Evolutionary conservation across 139 green algal species (phyloP).

Genomic region (Micractinium conductrix): DNA sequence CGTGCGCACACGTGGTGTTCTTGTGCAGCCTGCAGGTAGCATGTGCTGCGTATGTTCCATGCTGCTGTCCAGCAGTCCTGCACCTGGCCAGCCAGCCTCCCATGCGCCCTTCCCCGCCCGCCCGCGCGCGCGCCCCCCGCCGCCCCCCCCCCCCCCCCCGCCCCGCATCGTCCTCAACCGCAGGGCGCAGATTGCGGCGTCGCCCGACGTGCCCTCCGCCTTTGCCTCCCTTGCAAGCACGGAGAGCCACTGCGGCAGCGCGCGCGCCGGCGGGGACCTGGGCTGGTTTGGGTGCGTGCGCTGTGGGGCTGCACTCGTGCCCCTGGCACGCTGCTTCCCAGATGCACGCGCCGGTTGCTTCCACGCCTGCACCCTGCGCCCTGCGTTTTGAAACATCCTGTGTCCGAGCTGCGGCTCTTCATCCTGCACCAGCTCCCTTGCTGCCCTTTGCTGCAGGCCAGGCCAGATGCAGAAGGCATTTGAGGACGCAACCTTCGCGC

Average conservation of each 20-base stretch:
- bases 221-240: constrained; percentile 76
- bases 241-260: constrained; percentile 84
- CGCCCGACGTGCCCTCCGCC: constrained; percentile 33
- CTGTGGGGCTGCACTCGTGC: background rate
- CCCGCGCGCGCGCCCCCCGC: no score
- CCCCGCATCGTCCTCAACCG: background rate
- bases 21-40: no score
- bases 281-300: constrained; percentile 76
- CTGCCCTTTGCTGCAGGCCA: constrained; percentile 21
- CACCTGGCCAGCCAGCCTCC: no score
- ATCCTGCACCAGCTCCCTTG: background rate
- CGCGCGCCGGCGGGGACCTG: constrained; percentile 78
- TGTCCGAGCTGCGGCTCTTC: no score
- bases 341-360: background rate
- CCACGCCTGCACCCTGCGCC: background rate
- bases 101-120: background rate
- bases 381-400: no score
- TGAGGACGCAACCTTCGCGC: constrained; percentile 66
- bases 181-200: constrained; percentile 58
- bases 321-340: background rate
- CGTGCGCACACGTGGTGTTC: no score
- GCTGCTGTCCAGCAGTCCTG: no score
- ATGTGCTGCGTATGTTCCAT: no score
- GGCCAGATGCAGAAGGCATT: constrained; percentile 91
- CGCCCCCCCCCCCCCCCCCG: no score